These are phyloP conservation scores for Teunomyces lycoperdinae DNA, from an alignment of 805 yeast genomes.

Conservation along the genomic window DNA sequence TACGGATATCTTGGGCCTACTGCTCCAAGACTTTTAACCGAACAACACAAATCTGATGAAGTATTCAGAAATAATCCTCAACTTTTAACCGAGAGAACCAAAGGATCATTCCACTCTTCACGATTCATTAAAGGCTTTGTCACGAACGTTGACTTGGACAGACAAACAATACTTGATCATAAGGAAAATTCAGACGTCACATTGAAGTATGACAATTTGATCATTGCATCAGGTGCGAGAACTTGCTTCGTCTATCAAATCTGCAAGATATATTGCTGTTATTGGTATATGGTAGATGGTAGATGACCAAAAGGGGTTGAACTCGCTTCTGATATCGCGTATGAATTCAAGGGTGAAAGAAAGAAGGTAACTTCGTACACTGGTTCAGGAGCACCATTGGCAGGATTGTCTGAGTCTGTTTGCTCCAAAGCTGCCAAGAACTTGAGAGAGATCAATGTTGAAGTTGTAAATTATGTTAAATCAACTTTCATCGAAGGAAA, in stretches of 20 bases:
- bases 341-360: slow-evolving; percentile 12
- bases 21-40: slow-evolving; percentile 32
- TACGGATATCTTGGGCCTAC: slow-evolving; percentile 24
- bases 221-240: slow-evolving; percentile 34
- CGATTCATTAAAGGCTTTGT: slow-evolving; percentile 25
- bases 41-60: slow-evolving; percentile 18
- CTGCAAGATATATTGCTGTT: slow-evolving; percentile 29
- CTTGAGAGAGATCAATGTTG: slow-evolving; percentile 18
- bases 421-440: slow-evolving; percentile 12
- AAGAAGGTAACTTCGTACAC: slow-evolving; percentile 24
- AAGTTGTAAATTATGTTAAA: slow-evolving; percentile 19
- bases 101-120: slow-evolving; percentile 10
- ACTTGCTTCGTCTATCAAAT: slow-evolving; percentile 13
- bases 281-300: slow-evolving; percentile 39
- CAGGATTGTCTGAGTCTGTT: slow-evolving; percentile 12
- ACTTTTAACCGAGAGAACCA: slow-evolving; percentile 14
- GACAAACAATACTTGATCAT: slow-evolving; percentile 14
- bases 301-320: slow-evolving; percentile 37
- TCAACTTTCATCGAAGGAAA: slow-evolving; percentile 7
- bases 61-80: slow-evolving; percentile 17
- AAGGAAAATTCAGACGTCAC: slow-evolving; percentile 6
- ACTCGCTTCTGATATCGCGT: slow-evolving; percentile 35
- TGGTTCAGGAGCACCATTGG: slow-evolving; percentile 19
- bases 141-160: slow-evolving; percentile 22
- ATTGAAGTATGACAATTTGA: slow-evolving; percentile 28